Evolutionary conservation across 805 yeast species (phyloP).

Genomic region (Yarrowia deformans): DNA sequence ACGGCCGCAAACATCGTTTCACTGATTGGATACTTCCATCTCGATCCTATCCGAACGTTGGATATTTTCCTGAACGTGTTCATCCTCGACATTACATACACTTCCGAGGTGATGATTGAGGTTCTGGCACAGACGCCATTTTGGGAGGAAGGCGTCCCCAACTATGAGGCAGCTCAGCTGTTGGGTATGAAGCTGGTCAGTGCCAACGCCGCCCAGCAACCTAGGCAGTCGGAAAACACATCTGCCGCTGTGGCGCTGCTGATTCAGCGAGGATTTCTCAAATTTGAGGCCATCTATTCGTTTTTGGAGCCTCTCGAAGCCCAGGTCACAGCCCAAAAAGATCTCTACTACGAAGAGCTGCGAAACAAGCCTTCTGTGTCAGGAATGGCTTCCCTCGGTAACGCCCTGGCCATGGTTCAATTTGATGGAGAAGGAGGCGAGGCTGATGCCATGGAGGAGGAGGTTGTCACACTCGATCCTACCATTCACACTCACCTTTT

Average conservation of each 20-base stretch:
- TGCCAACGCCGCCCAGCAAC: slow-evolving; percentile 43
- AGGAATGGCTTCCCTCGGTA: slow-evolving; percentile 15
- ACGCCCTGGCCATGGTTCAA: slow-evolving; percentile 17
- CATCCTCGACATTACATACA: slow-evolving; percentile 54
- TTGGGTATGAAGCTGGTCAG: slow-evolving; percentile 57
- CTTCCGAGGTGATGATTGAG: slow-evolving; percentile 57
- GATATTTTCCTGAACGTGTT: slow-evolving; percentile 67
- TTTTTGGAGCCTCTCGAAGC: slow-evolving; percentile 57
- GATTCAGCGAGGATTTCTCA: slow-evolving; percentile 69
- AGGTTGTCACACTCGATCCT: slow-evolving; percentile 50
- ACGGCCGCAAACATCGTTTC: slow-evolving; percentile 54
- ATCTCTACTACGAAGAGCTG: slow-evolving; percentile 17
- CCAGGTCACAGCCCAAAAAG: slow-evolving; percentile 15
- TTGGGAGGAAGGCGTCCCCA: slow-evolving; percentile 69
- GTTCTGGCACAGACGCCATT: slow-evolving; percentile 64
- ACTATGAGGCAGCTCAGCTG: slow-evolving; percentile 60
- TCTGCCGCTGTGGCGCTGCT: slow-evolving; percentile 61
- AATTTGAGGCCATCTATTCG: slow-evolving; percentile 66
- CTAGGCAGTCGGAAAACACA: slow-evolving; percentile 52
- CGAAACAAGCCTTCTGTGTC: slow-evolving; percentile 16
- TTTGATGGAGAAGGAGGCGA: slow-evolving; percentile 48
- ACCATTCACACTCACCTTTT: slow-evolving; percentile 50
- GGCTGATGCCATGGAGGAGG: slow-evolving; percentile 55
- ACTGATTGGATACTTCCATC: slow-evolving; percentile 73
- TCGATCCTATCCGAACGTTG: slow-evolving; percentile 75